Evolutionary conservation across 495 filamentous ascomycete species (phyloP), one percentile per base, ranked within the genome.

Genomic region (Aspergillus carlsbadensis): DNA sequence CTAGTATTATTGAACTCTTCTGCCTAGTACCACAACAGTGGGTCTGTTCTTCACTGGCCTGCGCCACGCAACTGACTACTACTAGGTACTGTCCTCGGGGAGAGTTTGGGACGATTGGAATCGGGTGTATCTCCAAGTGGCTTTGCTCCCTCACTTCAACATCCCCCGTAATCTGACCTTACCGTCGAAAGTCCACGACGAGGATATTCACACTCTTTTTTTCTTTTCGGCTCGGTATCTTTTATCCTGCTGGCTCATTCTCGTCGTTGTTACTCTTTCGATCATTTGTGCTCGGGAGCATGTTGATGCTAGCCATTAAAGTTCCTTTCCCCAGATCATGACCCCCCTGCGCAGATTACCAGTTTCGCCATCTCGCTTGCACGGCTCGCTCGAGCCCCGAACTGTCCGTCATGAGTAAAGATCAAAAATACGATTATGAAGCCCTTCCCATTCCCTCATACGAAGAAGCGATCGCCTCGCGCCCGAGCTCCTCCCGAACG

Each of bases 361-460:
- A 59, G 62, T 64, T 61, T 59, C 62, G 59, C 53, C 61, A 36
- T 65, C 69, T 56, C 59, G 56, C 59, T 71, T 42, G 54, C 61
- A 66, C 61, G 55, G 68, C 72, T 73, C 67, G 57, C 60, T 58
- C 52, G 68, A 71, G 71, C 67, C 69, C 59, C 56, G 37, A 48
- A 57, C 59, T 52, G 59, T 57, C 55, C 73, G 62, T 65, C 62
- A 84, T 85, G 81, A 70, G 76, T 61, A 77, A 81, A 75, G 81
- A 84, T 57, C 83, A 83, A 62, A 86, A 85, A 70, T 74, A 75
- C 57, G 68, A 82, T 20, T 86, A 87, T 70, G 82, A 86, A 63
- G 69, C 80, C 46, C 81, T 90, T 52, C 92, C 94, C 17, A 96
- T 98, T 71, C 93, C 93, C 8, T 86, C 88, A 36, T 98, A 98